Evolutionary conservation across 306 rosid genomes (phyloP), one percentile per base, ranked within the genome.

Genomic region (Rosa chinensis): DNA sequence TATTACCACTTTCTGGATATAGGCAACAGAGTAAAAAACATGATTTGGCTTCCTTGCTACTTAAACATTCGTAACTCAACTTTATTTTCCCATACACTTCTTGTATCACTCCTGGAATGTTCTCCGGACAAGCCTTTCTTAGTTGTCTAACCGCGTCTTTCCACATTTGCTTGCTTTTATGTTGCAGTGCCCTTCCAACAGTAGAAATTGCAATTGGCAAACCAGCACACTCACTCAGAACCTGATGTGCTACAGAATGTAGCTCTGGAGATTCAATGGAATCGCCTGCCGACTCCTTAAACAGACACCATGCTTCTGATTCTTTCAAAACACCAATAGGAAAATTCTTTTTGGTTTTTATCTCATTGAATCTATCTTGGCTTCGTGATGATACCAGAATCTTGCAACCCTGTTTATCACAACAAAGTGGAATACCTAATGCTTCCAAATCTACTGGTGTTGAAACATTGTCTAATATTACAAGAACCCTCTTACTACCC

Each of bases 171-270:
- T 2, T 49, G 12, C 52, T 81, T 63, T 78, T 20, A 80, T 87
- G 32, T 80, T 76, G 78, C 64, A 86, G 76, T 0, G 72, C 81
- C 35, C 80, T 80, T 7, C 73, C 85, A 68, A 84, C 66, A 0
- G 80, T 82, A 0, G 79, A 77, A 16, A 84, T 82, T 75, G 85
- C 67, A 82, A 82, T 81, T 0, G 92, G 89, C 77, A 84, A 82
- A 62, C 89, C 82, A 40, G 21, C 79, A 59, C 88, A 88, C 23
- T 62, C 53, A 1, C 59, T 56, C 2, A 87, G 74, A 25, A 86
- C 77, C 63, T 88, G 45, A 3, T 52, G n/a, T 0, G 89, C 89
- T 20, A 77, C 50, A 0, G 69, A 14, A 23, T 2, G 50, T 7
- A 67, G 73, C 4, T 82, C 62, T 0, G 39, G 58, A 13, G 55